Conservation (phyloP, 2,329 filamentous ascomycete genomes). For the Macroventuria anomochaeta region DNA sequence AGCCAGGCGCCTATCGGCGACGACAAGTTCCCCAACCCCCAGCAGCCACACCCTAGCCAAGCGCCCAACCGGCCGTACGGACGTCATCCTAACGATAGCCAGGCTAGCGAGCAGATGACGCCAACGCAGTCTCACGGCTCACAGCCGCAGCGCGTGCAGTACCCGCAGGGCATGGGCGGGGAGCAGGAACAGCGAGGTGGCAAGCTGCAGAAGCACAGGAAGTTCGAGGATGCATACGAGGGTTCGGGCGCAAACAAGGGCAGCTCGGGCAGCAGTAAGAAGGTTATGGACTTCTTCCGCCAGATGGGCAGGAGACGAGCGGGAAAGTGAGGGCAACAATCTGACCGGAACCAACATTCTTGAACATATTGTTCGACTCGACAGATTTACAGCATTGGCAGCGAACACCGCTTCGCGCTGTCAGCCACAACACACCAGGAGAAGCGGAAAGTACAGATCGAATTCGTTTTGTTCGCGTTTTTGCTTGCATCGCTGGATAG, state of each 20-base stretch:
- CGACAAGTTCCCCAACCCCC: slow-evolving; percentile 47
- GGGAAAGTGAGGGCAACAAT: slow-evolving; percentile 4
- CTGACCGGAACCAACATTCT: background rate
- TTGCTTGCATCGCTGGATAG: slow-evolving; percentile 20
- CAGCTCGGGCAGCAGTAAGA: slow-evolving; percentile 74
- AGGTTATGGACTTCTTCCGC: slow-evolving; percentile 98
- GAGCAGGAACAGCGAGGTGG: slow-evolving; percentile 48
- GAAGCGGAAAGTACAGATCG: slow-evolving; percentile 9
- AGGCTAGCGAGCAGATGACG: slow-evolving; percentile 42
- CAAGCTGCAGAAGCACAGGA: slow-evolving; percentile 82
- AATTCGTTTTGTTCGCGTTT: slow-evolving; percentile 6
- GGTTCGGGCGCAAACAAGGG: slow-evolving; percentile 51
- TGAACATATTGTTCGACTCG: slow-evolving; percentile 10
- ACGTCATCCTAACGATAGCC: slow-evolving; percentile 44
- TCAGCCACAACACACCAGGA: background rate
- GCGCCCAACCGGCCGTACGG: slow-evolving; percentile 32
- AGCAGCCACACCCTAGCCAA: slow-evolving; percentile 40
- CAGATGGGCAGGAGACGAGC: slow-evolving; percentile 64
- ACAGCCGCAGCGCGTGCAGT: slow-evolving; percentile 39
- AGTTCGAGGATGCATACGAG: slow-evolving; percentile 88
- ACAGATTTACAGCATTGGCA: slow-evolving; percentile 4
- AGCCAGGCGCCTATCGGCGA: slow-evolving; percentile 38
- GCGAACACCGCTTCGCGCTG: slow-evolving; percentile 3
- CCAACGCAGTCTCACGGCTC: slow-evolving; percentile 17
- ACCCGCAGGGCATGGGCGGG: slow-evolving; percentile 51